Conservation (phyloP, 805 yeast species). For the Candida incommunis region DNA sequence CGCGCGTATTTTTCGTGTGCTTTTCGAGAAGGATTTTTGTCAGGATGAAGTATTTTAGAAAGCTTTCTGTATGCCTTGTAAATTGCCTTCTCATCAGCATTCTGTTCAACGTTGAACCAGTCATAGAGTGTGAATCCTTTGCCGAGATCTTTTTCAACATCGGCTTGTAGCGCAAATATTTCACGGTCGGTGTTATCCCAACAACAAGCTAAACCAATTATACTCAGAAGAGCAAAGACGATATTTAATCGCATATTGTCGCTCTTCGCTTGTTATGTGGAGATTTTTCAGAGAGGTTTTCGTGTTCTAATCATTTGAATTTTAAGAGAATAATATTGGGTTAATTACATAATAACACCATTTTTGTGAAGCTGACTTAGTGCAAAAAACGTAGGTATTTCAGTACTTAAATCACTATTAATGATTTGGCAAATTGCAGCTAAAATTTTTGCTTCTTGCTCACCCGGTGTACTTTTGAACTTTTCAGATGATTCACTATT, state of each 20-base stretch:
- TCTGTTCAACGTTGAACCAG: slow-evolving; percentile 28
- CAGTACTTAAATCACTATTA: too few relatives aligned
- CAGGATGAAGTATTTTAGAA: slow-evolving; percentile 74
- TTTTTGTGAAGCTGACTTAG: too few relatives aligned
- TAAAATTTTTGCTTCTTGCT: too few relatives aligned
- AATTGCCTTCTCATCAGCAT: slow-evolving; percentile 17
- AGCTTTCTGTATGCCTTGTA: slow-evolving; percentile 42
- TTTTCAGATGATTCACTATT: too few relatives aligned
- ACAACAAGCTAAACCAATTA: slow-evolving; percentile 10
- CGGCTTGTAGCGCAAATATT: slow-evolving; percentile 59
- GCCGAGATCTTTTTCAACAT: slow-evolving; percentile 50
- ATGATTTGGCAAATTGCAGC: too few relatives aligned
- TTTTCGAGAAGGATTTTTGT: slow-evolving; percentile 38
- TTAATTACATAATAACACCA: too few relatives aligned
- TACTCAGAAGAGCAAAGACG: neutral
- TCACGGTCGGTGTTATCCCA: slow-evolving; percentile 68
- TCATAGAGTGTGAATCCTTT: slow-evolving; percentile 48
- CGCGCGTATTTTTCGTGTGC: slow-evolving; percentile 66
- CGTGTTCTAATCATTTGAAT: too few relatives aligned
- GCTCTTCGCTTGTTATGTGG: too few relatives aligned
- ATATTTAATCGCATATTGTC: neutral
- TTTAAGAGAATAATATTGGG: too few relatives aligned
- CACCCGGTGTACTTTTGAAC: too few relatives aligned
- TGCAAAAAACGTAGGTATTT: too few relatives aligned
- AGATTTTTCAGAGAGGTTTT: too few relatives aligned